Percentiles rank a stretch among this genome's conserved stretches.
Conservation (phyloP, 139 green algal species). For the Chlamydomonas eustigma region DNA sequence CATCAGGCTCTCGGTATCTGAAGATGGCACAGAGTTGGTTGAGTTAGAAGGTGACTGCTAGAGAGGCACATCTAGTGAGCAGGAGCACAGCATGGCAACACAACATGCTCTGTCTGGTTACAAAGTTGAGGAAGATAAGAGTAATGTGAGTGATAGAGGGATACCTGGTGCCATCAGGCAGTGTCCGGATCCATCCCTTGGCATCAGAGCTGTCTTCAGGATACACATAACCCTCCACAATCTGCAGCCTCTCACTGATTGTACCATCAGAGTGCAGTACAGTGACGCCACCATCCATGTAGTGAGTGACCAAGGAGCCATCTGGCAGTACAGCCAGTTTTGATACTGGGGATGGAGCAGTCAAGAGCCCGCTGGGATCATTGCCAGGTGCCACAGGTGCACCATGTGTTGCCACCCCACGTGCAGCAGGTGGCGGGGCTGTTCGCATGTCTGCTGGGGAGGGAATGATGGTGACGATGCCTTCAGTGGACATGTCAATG, state of each 20-base stretch:
- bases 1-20: conserved; percentile 28
- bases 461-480: not conserved
- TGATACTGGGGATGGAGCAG: not conserved
- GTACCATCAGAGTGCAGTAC: conserved; percentile 42
- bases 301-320: conserved; percentile 3
- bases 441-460: not conserved
- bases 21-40: not conserved
- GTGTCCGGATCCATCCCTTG: conserved; percentile 25
- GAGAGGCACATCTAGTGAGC: not conserved
- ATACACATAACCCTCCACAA: conserved; percentile 18
- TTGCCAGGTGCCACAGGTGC: not conserved
- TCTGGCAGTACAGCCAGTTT: not conserved
- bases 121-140: too few species aligned
- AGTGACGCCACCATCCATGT: not conserved
- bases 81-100: conserved; percentile 13
- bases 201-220: conserved; percentile 13
- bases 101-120: conserved; percentile 11
- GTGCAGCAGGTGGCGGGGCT: not conserved
- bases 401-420: not conserved
- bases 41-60: not conserved
- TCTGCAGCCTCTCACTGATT: conserved; percentile 28
- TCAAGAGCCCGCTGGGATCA: not conserved
- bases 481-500: not conserved
- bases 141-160: too few species aligned
- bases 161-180: conserved; percentile 30